phyloP scores from a whole-genome alignment of 2,329 filamentous ascomycete genomes.

The Fusarium burgessii region DNA sequence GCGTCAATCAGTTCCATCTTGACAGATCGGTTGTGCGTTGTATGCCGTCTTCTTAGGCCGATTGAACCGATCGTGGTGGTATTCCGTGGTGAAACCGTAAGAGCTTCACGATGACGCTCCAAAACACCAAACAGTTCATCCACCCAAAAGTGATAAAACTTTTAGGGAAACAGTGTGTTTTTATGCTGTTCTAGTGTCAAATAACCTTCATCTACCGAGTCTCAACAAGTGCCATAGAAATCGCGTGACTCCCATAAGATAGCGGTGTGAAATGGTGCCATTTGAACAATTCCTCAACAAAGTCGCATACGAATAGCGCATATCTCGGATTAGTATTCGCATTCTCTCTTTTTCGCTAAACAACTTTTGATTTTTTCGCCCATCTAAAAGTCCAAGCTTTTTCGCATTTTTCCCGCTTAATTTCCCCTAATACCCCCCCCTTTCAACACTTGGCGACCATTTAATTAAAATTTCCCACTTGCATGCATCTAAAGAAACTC shows the following conservation, averaged over 20 bases:
- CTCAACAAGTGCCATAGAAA: constrained; percentile 3
- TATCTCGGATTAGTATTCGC: constrained; percentile 6
- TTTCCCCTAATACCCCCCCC: constrained; percentile 20
- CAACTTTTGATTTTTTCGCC: neutral
- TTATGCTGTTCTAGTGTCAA: constrained; percentile 1
- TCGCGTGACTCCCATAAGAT: constrained; percentile 14
- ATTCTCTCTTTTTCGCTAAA: constrained; percentile 3
- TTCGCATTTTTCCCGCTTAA: neutral
- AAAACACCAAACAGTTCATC: constrained; percentile 3
- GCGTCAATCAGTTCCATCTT: constrained; percentile 8
- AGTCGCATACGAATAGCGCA: neutral
- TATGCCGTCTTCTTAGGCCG: neutral
- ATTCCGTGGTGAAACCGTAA: constrained; percentile 6
- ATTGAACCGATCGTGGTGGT: constrained; percentile 1
- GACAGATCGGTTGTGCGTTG: neutral
- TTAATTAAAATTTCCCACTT: constrained; percentile 4
- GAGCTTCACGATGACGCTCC: neutral
- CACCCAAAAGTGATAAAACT: neutral
- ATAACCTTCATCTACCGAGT: neutral
- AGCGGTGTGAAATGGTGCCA: constrained; percentile 25
- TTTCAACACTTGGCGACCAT: constrained; percentile 1
- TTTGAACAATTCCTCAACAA: constrained; percentile 5
- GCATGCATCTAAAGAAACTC: neutral
- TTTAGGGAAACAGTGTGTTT: neutral
- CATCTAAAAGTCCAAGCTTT: constrained; percentile 6